Conservation (phyloP, 768 basidiomycete genomes). For the Boletus patriciae region DNA sequence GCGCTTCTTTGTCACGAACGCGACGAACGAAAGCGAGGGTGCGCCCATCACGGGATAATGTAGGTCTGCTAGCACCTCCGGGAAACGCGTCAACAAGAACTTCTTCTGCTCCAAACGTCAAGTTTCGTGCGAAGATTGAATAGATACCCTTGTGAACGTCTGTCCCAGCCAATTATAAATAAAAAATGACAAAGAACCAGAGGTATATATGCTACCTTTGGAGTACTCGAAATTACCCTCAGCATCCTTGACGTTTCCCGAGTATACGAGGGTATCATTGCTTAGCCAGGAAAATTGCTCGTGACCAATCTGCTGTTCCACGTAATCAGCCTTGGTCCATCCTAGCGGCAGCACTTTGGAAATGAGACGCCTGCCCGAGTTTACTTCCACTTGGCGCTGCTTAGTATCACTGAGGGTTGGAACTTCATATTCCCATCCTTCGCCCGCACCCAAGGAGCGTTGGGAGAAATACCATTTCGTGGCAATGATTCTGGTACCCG, state of each 20-base stretch:
- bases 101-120: constrained; percentile 54
- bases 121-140: constrained; percentile 64
- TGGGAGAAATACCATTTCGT: constrained; percentile 74
- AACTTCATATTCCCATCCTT: constrained; percentile 67
- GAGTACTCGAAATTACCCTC: constrained; percentile 53
- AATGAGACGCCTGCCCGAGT: constrained; percentile 53
- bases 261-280: constrained; percentile 58
- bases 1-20: constrained; percentile 68
- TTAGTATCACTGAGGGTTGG: constrained; percentile 30
- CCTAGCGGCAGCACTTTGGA: constrained; percentile 58
- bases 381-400: constrained; percentile 31
- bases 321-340: constrained; percentile 60
- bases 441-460: constrained; percentile 67
- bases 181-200: not conserved
- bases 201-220: constrained; percentile 49
- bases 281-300: constrained; percentile 68
- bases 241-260: constrained; percentile 60
- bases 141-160: constrained; percentile 73
- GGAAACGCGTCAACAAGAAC: constrained; percentile 56
- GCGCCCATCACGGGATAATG: constrained; percentile 63
- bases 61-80: constrained; percentile 74
- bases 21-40: constrained; percentile 76
- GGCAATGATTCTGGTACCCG: constrained; percentile 60
- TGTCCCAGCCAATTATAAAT: constrained; percentile 24
- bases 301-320: constrained; percentile 69